Evolutionary conservation across 192 early-diverging fungal genomes (phyloP).

Genomic region (Backusella tarrabulga): DNA sequence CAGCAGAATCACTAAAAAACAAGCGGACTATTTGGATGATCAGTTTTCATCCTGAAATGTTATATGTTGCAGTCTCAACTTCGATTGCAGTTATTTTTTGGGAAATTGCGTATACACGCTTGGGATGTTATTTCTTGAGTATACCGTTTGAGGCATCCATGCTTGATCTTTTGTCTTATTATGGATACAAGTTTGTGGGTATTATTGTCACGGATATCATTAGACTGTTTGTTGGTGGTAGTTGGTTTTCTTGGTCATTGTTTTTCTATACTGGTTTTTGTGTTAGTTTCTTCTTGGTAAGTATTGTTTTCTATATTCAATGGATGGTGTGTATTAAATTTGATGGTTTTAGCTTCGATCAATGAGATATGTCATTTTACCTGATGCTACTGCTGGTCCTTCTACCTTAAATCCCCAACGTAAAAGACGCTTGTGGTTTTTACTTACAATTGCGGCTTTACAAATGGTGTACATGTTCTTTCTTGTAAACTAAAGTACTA

Average conservation of each 20-base stretch:
- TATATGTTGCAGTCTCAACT: constrained; percentile 82
- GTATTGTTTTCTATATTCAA: background rate
- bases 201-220: constrained; percentile 50
- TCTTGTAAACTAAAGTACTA: constrained; percentile 36
- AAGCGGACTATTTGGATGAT: too few species aligned
- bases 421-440: constrained; percentile 82
- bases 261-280: constrained; percentile 76
- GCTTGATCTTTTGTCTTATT: constrained; percentile 86
- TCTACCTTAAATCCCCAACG: constrained; percentile 63
- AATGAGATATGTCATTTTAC: constrained; percentile 71
- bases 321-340: background rate
- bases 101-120: constrained; percentile 81
- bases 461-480: constrained; percentile 84
- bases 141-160: constrained; percentile 80
- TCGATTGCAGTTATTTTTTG: constrained; percentile 78
- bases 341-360: constrained; percentile 55
- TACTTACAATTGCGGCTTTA: constrained; percentile 80
- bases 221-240: constrained; percentile 46
- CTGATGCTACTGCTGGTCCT: constrained; percentile 61
- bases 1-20: background rate
- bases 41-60: constrained; percentile 82
- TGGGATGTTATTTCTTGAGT: constrained; percentile 84
- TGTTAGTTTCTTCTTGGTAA: constrained; percentile 88
- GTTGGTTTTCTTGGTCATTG: constrained; percentile 59
- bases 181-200: constrained; percentile 94